phyloP scores from a whole-genome alignment of 1,284 basidiomycete genomes.

The Tremellales sp. region DNA sequence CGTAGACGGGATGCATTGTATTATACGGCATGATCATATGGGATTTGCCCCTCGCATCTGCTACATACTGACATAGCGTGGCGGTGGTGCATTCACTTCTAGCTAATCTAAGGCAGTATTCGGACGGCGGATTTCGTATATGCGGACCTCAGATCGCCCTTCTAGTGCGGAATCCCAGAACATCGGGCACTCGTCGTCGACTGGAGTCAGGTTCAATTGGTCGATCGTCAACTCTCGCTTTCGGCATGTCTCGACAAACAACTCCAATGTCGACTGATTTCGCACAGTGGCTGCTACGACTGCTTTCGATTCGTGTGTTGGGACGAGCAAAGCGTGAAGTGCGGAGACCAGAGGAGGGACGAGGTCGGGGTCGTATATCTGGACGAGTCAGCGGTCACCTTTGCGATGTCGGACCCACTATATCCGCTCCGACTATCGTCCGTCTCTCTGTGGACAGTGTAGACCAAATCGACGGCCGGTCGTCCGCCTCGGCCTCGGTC shows the following conservation, averaged over 20 bases:
- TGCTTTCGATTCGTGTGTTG: constrained; percentile 9
- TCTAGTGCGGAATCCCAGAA: constrained; percentile 46
- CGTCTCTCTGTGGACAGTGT: constrained; percentile 10
- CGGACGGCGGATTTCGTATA: too few relatives aligned
- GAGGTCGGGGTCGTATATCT: constrained; percentile 50
- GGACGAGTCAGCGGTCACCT: neutral
- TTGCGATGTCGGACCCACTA: constrained; percentile 30
- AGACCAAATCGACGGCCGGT: constrained; percentile 24
- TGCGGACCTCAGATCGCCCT: constrained; percentile 28
- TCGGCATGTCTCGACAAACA: constrained; percentile 38
- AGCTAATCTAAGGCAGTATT: too few relatives aligned
- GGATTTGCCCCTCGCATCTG: too few relatives aligned
- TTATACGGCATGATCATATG: constrained; percentile 31
- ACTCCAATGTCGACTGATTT: constrained; percentile 41
- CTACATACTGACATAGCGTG: too few relatives aligned
- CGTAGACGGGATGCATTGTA: constrained; percentile 34
- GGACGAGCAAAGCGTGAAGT: constrained; percentile 28
- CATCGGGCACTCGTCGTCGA: constrained; percentile 20
- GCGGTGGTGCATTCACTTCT: too few relatives aligned
- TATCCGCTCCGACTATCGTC: constrained; percentile 46
- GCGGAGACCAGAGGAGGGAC: constrained; percentile 40
- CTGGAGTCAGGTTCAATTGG: constrained; percentile 20
- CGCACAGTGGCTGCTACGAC: constrained; percentile 47
- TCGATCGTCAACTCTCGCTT: constrained; percentile 10
- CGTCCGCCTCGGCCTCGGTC: constrained; percentile 20